Conservation (phyloP, 2,329 filamentous ascomycete genomes). For the Hymenoscyphus scutula region DNA sequence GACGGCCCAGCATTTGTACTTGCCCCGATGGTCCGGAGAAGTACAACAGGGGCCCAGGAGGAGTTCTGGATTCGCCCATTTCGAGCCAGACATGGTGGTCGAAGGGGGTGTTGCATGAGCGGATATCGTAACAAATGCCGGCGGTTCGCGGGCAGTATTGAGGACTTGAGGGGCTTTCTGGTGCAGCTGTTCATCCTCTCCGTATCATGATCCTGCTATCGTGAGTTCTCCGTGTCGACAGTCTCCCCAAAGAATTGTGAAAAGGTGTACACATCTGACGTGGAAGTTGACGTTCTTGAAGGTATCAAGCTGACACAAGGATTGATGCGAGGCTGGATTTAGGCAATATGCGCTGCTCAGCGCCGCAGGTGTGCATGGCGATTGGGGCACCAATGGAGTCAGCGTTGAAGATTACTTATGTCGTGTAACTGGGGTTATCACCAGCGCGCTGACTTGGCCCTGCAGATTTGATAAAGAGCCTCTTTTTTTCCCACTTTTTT, state of each 20-base stretch:
- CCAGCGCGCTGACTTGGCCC: neutral
- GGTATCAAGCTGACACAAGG: constrained; percentile 12
- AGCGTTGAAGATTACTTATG: constrained; percentile 1
- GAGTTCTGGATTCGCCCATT: constrained; percentile 19
- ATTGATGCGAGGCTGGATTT: constrained; percentile 12
- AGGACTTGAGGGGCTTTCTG: constrained; percentile 1
- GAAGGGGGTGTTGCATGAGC: constrained; percentile 5
- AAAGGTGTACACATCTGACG: neutral
- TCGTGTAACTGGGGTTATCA: constrained; percentile 2
- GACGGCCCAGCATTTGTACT: constrained; percentile 21
- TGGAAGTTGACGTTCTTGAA: neutral
- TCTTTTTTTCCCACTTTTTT: constrained; percentile 9
- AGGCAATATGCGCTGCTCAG: constrained; percentile 17
- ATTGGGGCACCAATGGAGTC: constrained; percentile 11
- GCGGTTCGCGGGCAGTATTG: neutral
- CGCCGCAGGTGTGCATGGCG: constrained; percentile 16
- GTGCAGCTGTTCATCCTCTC: constrained; percentile 13
- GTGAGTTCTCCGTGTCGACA: neutral
- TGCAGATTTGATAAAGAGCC: constrained; percentile 3
- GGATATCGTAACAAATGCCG: constrained; percentile 8
- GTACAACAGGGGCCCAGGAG: constrained; percentile 14
- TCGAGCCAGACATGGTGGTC: constrained; percentile 9
- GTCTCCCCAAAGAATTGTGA: neutral
- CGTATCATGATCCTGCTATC: constrained; percentile 4
- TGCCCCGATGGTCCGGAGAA: constrained; percentile 13